Percentiles rank a stretch among this genome's conserved stretches.
phyloP scores from a whole-genome alignment of 1,139 yeast genomes.

The Lodderomyces jiufengensis region DNA sequence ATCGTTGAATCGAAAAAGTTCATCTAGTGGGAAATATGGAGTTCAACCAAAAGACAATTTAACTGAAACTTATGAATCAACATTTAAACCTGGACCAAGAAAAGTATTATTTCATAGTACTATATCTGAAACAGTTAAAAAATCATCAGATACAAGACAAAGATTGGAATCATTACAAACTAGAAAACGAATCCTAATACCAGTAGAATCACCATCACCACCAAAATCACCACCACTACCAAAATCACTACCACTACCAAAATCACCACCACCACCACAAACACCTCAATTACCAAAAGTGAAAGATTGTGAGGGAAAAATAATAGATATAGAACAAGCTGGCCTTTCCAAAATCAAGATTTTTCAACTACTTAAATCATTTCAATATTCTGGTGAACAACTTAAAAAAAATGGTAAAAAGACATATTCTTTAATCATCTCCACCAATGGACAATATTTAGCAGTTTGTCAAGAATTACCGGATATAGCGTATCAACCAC shows the following conservation, averaged over 20 bases:
- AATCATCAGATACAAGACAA: constrained; percentile 1
- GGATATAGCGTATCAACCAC: neutral
- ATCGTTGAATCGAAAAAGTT: constrained; percentile 6
- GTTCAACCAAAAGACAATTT: neutral
- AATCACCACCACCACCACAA: neutral
- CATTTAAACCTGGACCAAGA: neutral
- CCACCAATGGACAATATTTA: constrained; percentile 11
- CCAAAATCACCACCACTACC: constrained; percentile 1
- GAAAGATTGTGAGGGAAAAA: constrained; percentile 8
- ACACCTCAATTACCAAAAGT: neutral
- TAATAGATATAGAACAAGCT: constrained; percentile 1
- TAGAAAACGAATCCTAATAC: neutral
- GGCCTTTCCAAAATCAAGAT: neutral
- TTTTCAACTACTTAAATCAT: constrained; percentile 6
- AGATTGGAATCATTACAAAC: constrained; percentile 1
- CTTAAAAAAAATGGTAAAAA: neutral
- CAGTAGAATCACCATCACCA: neutral
- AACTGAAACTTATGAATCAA: neutral
- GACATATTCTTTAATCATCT: constrained; percentile 7
- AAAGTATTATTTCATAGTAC: neutral
- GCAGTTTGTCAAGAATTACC: constrained; percentile 7
- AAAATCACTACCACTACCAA: neutral
- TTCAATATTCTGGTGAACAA: constrained; percentile 3
- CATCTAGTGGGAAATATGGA: constrained; percentile 5
- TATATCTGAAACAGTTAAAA: neutral